These are phyloP conservation scores for Rosa persica DNA, from an alignment of 306 rosid genomes.

Conservation along the genomic window DNA sequence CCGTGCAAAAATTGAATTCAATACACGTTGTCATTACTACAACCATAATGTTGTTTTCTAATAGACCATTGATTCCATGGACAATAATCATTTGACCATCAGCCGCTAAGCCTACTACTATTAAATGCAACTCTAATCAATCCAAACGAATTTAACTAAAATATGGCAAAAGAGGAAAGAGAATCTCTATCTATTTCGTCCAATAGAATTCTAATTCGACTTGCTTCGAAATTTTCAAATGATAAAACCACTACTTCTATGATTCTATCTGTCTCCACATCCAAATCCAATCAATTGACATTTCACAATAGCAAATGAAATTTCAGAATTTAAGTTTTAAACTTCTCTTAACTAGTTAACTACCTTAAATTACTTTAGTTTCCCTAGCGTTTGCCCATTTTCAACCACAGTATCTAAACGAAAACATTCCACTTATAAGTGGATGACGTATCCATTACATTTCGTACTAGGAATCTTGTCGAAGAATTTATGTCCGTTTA, in stretches of 20 bases:
- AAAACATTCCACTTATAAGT: conserved; percentile 17
- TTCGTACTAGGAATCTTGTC: conserved; percentile 18
- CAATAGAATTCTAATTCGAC: not conserved
- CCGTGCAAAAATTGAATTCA: not conserved
- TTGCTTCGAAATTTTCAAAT: not conserved
- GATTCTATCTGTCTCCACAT: not conserved
- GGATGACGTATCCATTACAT: conserved; percentile 29
- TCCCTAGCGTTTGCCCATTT: not conserved
- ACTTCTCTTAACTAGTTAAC: not conserved
- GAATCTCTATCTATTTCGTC: not conserved
- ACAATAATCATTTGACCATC: conserved; percentile 4
- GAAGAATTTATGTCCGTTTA: not conserved
- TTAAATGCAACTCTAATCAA: conserved; percentile 13
- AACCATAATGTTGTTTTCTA: conserved; percentile 4
- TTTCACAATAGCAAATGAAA: not conserved
- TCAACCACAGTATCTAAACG: not conserved
- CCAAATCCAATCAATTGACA: not conserved
- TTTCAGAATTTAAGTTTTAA: not conserved
- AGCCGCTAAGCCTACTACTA: not conserved
- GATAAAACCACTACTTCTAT: not conserved
- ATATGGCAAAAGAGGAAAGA: not conserved
- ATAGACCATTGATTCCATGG: not conserved
- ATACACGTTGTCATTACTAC: not conserved
- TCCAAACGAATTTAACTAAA: not conserved
- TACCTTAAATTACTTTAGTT: conserved; percentile 13